Percentiles rank a stretch among this genome's conserved stretches.
phyloP scores from a whole-genome alignment of 441 rosid species.

The Caryocar brasiliense region DNA sequence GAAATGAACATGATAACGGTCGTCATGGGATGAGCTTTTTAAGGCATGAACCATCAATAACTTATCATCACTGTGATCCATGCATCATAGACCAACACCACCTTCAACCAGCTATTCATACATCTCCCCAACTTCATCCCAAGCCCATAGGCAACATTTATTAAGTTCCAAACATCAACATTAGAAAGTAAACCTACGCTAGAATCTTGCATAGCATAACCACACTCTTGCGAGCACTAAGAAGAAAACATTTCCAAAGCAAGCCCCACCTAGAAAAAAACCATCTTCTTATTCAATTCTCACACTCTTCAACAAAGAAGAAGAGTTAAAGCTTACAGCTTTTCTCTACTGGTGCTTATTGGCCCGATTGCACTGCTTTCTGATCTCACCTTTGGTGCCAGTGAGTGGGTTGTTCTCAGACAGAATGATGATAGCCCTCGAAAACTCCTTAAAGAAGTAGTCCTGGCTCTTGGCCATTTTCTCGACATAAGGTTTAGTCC shows the following conservation, averaged over 20 bases:
- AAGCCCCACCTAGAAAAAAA: conserved; percentile 13
- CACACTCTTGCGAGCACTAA: conserved; percentile 18
- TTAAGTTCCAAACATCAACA: conserved; percentile 4
- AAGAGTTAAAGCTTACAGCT: neutral
- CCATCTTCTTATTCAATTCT: conserved; percentile 23
- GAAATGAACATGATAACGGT: too few species aligned
- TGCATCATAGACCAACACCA: conserved; percentile 19
- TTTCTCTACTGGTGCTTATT: conserved; percentile 63
- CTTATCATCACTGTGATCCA: conserved; percentile 13
- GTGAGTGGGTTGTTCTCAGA: conserved; percentile 95
- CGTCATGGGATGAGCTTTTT: neutral
- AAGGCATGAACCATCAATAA: conserved; percentile 17
- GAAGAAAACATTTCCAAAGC: conserved; percentile 11
- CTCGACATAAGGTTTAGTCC: conserved; percentile 79
- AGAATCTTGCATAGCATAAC: conserved; percentile 11
- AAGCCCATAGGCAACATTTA: conserved; percentile 17
- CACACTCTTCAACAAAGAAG: conserved; percentile 14
- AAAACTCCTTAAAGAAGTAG: conserved; percentile 84
- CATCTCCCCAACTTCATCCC: conserved; percentile 14
- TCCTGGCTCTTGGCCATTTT: conserved; percentile 91
- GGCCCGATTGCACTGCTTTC: conserved; percentile 75
- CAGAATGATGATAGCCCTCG: conserved; percentile 68
- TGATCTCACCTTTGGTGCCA: conserved; percentile 81
- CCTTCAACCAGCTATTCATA: conserved; percentile 6
- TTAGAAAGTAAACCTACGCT: conserved; percentile 9